Conservation (phyloP, 1,284 basidiomycete species). For the Rhodofomes roseus region DNA sequence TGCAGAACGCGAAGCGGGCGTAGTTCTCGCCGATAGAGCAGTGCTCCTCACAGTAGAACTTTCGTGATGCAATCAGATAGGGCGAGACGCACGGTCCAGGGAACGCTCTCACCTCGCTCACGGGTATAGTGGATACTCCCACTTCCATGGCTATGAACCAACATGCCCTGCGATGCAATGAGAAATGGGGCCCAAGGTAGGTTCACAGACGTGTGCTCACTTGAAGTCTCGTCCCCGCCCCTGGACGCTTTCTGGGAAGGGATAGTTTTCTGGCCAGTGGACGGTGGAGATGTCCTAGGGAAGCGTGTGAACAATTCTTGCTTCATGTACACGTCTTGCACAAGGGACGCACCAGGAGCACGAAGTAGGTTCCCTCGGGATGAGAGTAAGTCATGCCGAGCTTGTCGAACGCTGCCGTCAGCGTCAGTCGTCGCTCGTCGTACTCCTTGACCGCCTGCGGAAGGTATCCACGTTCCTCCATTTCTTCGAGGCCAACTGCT, state of each 20-base stretch:
- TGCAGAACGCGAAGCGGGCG: constrained; percentile 91
- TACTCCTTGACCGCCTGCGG: constrained; percentile 80
- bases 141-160: constrained; percentile 91
- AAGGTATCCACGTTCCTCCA: constrained; percentile 74
- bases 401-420: constrained; percentile 78
- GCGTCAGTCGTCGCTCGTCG: constrained; percentile 70
- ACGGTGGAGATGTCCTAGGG: constrained; percentile 78
- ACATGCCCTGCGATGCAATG: constrained; percentile 51
- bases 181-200: constrained; percentile 4
- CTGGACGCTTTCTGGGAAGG: constrained; percentile 72
- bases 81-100: background rate
- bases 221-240: constrained; percentile 88
- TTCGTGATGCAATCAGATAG: constrained; percentile 6
- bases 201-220: constrained; percentile 37
- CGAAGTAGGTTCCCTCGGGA: constrained; percentile 89
- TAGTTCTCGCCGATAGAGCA: constrained; percentile 82
- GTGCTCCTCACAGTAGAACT: constrained; percentile 92
- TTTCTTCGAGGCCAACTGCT: constrained; percentile 83
- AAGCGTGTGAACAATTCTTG: background rate
- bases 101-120: constrained; percentile 72
- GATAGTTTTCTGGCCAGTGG: constrained; percentile 81
- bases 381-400: constrained; percentile 85
- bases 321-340: background rate
- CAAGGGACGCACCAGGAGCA: constrained; percentile 63
- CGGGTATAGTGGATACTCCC: constrained; percentile 89